Evolutionary conservation across 2,329 filamentous ascomycete species (phyloP).

Genomic region (Cordyceps pruinosa): DNA sequence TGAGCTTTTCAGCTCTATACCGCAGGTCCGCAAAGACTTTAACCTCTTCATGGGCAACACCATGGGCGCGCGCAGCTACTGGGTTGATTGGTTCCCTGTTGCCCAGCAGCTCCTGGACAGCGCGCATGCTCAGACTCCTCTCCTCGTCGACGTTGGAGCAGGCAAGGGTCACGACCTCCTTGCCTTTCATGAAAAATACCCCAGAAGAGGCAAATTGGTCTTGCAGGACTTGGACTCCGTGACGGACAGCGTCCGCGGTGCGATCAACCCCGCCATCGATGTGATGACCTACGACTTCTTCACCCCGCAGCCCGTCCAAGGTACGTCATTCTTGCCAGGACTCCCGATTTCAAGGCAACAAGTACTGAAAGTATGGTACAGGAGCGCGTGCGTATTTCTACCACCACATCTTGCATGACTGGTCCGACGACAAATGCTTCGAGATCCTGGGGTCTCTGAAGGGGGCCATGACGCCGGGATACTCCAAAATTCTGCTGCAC

Average conservation of each 20-base stretch:
- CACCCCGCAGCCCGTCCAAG: slow-evolving; percentile 23
- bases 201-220: slow-evolving; percentile 18
- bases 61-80: neutral
- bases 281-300: slow-evolving; percentile 29
- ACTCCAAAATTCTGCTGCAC: slow-evolving; percentile 26
- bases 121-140: slow-evolving; percentile 9
- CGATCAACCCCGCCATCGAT: slow-evolving; percentile 18
- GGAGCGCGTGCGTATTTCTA: slow-evolving; percentile 21
- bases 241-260: slow-evolving; percentile 15
- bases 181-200: slow-evolving; percentile 20
- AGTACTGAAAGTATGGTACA: neutral
- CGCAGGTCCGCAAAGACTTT: neutral
- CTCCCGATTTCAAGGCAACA: too few relatives aligned
- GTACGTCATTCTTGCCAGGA: neutral
- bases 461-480: slow-evolving; percentile 20
- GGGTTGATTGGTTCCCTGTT: slow-evolving; percentile 18
- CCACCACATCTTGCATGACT: slow-evolving; percentile 22
- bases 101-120: slow-evolving; percentile 22
- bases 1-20: neutral
- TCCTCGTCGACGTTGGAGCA: slow-evolving; percentile 26
- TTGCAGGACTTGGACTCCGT: slow-evolving; percentile 23
- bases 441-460: slow-evolving; percentile 16
- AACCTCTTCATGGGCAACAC: slow-evolving; percentile 1
- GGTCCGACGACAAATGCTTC: slow-evolving; percentile 17
- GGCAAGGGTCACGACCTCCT: slow-evolving; percentile 25